Percentiles rank a stretch among this genome's conserved stretches.
phyloP scores from a whole-genome alignment of 148 eudicot genomes.

The Cornus suecica region DNA sequence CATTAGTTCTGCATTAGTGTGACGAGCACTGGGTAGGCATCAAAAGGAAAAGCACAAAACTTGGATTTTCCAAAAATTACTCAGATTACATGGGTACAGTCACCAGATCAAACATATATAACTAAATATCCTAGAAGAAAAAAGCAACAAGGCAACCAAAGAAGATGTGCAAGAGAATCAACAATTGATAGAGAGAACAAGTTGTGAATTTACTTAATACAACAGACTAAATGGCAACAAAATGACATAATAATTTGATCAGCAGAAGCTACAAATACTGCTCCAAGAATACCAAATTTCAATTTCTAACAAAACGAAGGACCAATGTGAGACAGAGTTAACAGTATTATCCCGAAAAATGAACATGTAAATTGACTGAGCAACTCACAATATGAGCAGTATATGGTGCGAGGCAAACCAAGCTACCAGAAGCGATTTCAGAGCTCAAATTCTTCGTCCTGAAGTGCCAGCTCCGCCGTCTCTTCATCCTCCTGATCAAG shows the following conservation, averaged over 20 bases:
- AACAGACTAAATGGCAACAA: not conserved
- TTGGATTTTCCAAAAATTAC: not conserved
- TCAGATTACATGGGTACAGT: not conserved
- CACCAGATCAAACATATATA: not conserved
- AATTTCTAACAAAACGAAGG: not conserved
- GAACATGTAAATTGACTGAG: conserved; percentile 14
- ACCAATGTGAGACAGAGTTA: not conserved
- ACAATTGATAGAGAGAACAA: not conserved
- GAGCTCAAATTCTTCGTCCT: conserved; percentile 85
- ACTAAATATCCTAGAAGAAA: not conserved
- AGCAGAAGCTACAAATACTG: not conserved
- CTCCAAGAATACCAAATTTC: not conserved
- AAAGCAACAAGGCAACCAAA: not conserved
- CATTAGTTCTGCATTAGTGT: not conserved
- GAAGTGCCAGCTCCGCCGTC: conserved; percentile 90
- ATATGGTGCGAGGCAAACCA: not conserved
- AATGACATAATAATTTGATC: not conserved
- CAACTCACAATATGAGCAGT: conserved; percentile 22
- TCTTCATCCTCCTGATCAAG: conserved; percentile 92
- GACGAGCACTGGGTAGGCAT: not conserved
- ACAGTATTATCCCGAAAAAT: conserved; percentile 5
- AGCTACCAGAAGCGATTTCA: conserved; percentile 23
- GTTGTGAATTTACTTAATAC: not conserved
- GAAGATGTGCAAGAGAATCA: not conserved
- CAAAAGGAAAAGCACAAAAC: not conserved